Conservation (phyloP, 2,329 filamentous ascomycete species). For the Beauveria brongniartii region DNA sequence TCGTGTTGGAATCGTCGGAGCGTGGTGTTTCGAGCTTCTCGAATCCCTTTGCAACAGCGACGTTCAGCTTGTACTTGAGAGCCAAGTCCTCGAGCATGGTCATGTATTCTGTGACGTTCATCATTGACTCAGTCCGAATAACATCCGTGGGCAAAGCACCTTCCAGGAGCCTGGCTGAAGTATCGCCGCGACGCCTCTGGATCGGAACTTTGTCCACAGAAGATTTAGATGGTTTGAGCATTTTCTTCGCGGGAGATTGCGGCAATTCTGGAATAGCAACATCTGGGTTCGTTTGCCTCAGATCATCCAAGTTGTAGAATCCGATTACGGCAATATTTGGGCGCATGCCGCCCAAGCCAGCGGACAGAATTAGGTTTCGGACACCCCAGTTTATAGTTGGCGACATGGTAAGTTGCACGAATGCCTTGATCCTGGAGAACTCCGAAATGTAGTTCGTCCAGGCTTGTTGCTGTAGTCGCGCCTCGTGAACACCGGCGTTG, state of each 20-base stretch:
- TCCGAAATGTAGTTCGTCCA: slow-evolving; percentile 82
- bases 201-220: slow-evolving; percentile 22
- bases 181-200: slow-evolving; percentile 41
- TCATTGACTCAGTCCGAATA: slow-evolving; percentile 59
- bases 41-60: slow-evolving; percentile 77
- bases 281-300: slow-evolving; percentile 51
- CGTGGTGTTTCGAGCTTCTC: slow-evolving; percentile 66
- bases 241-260: slow-evolving; percentile 26
- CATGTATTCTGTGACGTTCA: slow-evolving; percentile 66
- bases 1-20: slow-evolving; percentile 47
- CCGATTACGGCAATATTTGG: slow-evolving; percentile 80
- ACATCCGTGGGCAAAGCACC: slow-evolving; percentile 60
- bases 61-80: slow-evolving; percentile 70
- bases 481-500: slow-evolving; percentile 67
- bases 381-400: slow-evolving; percentile 79
- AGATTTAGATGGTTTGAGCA: slow-evolving; percentile 21
- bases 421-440: slow-evolving; percentile 78
- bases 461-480: slow-evolving; percentile 68
- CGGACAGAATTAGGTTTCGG: slow-evolving; percentile 71
- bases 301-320: slow-evolving; percentile 72
- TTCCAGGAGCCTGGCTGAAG: slow-evolving; percentile 46
- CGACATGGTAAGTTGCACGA: slow-evolving; percentile 78
- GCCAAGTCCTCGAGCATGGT: slow-evolving; percentile 78
- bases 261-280: slow-evolving; percentile 47
- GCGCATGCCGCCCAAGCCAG: slow-evolving; percentile 78